Evolutionary conservation across 768 basidiomycete species (phyloP), one percentile per base, ranked within the genome.

Genomic region (Leccinum barrowsii): DNA sequence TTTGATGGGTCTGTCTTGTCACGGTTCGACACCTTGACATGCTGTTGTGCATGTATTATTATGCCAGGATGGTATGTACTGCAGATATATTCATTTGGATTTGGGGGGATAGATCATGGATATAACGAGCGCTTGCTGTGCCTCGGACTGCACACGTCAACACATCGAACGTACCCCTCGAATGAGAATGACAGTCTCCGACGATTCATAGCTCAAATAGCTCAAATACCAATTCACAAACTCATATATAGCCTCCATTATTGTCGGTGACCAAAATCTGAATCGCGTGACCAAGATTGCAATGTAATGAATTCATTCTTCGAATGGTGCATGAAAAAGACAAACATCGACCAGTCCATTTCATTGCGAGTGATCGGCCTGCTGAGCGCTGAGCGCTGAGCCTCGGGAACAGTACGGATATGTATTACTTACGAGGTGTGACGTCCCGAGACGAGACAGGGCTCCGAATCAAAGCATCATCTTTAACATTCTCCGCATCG

Each of bases 251-350:
- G 1, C n/a, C 10, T 26, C 12, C 46, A 49, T 24, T 54, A 64
- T 54, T 50, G 21, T 26, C 15, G 24, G 10, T 32, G 57, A 47
- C 19, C 37, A 59, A 57, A 62, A 50, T 51, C 58, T 42, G 56
- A 48, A 37, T 58, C 54, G 46, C 40, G 5, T 47, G 56, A 64
- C 26, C 59, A 32, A 59, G 56, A 50, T 24, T 34, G 11, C 42
- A 57, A 51, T 58, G 26, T 24, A 32, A 32, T 32, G 30, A 32
- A 5, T 17, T 15, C 26, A 40, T 40, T 40, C 40, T 42, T 42
- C 40, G 40, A 42, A 19, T 42, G 34, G 13, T 10, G 13, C 34
- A 35, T 35, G 13, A 15, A 35, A 35, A 51, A 50, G 28, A 48
- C 48, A 51, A 19, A 24, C 15, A n/a, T 51, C 24, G 22, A n/a